Conservation (phyloP, 1,139 yeast genomes). For the Casaregolazyma suthepensis region DNA sequence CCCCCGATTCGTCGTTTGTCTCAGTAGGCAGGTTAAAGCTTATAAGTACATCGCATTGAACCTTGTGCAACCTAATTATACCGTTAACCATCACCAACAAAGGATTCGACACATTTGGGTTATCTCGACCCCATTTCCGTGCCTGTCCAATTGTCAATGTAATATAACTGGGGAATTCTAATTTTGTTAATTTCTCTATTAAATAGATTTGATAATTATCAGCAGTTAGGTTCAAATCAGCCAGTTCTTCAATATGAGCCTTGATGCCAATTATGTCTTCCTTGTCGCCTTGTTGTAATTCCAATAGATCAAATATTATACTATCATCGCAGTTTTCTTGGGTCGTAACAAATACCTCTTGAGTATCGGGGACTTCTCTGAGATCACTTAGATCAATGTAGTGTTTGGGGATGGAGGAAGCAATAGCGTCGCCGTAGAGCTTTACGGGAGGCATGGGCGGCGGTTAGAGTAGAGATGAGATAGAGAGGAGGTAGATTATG, state of each 20-base stretch:
- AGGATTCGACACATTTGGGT: slow-evolving; percentile 19
- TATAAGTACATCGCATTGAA: slow-evolving; percentile 56
- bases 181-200: not conserved
- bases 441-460: slow-evolving; percentile 11
- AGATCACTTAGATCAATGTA: slow-evolving; percentile 66
- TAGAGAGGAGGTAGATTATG: too few relatives aligned
- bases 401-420: slow-evolving; percentile 47
- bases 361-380: slow-evolving; percentile 82
- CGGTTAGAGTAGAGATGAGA: too few relatives aligned
- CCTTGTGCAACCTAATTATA: slow-evolving; percentile 46
- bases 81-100: slow-evolving; percentile 41
- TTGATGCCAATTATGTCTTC: slow-evolving; percentile 36
- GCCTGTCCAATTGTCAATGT: slow-evolving; percentile 36
- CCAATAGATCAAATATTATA: slow-evolving; percentile 66
- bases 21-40: slow-evolving; percentile 50
- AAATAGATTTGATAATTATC: slow-evolving; percentile 1
- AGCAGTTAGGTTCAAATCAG: slow-evolving; percentile 34
- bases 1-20: not conserved
- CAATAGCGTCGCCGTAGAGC: slow-evolving; percentile 77
- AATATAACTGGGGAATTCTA: slow-evolving; percentile 12
- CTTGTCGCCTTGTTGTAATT: slow-evolving; percentile 38
- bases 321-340: slow-evolving; percentile 45
- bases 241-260: slow-evolving; percentile 40
- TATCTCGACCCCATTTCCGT: slow-evolving; percentile 46
- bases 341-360: slow-evolving; percentile 63